Base-by-base conservation (phyloP, 345 rosid species). In the Populus pruinosa region DNA sequence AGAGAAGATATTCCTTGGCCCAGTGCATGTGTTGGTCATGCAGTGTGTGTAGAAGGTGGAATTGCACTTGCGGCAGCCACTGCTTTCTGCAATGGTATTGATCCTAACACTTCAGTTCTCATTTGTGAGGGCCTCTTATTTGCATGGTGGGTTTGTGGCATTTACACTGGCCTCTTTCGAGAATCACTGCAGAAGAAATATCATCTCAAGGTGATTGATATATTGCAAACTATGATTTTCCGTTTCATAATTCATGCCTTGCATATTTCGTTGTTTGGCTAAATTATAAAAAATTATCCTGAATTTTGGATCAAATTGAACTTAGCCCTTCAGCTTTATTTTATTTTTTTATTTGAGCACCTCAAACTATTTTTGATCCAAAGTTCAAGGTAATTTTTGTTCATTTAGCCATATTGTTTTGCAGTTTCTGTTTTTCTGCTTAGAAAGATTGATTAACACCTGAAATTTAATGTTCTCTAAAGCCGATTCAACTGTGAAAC, bases 101-200 rank as follows among this genome's bases (percentile, higher is more conserved):
- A 91, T 82, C 97, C 97, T 14, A 84, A 85, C 80, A 95, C 96
- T 67, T 88, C 94, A 11, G 85, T 88, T 33, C 93, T 91, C 81
- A 91, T 95, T 8, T 83, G 92, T 3, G 94, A 93, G 86, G 85
- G 91, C 75, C 84, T 93, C 78, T 81, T 93, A 59, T 95, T 91
- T 73, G 86, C 92, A 49, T 95, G 97, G 98, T 91, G 93, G 96
- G 88, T 93, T 87, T 91, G 97, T 79, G 96, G 93, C 49, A 93
- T 93, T 78, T 91, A 92, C 76, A 88, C 91, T 47, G 97, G 96
- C 49, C 75, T 91, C 76, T 86, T 93, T 78, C 93, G 98, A 11
- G 91, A 91, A 75, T 85, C 92, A 31, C 73, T 95, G 67, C 99
- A 95, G 83, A 92, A 86, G 84, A 92, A 90, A 44, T 95, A 95